Conservation (phyloP, 2,329 filamentous ascomycete genomes). For the Fusarium gaditjirri region DNA sequence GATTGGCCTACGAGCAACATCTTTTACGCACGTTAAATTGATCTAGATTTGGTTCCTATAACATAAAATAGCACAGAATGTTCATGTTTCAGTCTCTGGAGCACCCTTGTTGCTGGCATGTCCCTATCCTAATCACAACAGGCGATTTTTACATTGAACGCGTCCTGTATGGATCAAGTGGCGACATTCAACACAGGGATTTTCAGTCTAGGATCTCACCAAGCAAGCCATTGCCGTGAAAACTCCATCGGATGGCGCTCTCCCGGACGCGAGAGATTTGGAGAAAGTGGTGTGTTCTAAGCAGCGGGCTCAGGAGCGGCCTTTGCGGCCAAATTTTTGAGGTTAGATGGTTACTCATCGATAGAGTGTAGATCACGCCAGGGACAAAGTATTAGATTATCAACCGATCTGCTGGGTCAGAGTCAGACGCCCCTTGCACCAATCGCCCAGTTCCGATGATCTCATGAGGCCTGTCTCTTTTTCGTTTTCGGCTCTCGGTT, state of each 20-base stretch:
- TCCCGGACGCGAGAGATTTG: conserved; percentile 24
- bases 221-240: conserved; percentile 22
- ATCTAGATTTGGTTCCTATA: conserved; percentile 18
- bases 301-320: not conserved
- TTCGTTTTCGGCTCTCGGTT: conserved; percentile 38
- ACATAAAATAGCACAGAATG: not conserved
- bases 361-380: conserved; percentile 15
- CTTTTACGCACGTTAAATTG: conserved; percentile 19
- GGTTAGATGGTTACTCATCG: conserved; percentile 28
- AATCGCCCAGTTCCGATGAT: conserved; percentile 29
- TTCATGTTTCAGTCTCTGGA: not conserved
- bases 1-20: not conserved
- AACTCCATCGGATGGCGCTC: conserved; percentile 25
- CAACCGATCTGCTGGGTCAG: conserved; percentile 33
- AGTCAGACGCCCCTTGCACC: conserved; percentile 12
- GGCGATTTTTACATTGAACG: conserved; percentile 39
- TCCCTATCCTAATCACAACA: conserved; percentile 34
- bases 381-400: conserved; percentile 35
- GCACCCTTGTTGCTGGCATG: conserved; percentile 25
- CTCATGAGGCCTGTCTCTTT: conserved; percentile 28
- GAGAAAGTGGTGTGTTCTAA: conserved; percentile 22
- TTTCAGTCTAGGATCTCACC: conserved; percentile 23
- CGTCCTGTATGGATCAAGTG: conserved; percentile 36
- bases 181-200: conserved; percentile 19
- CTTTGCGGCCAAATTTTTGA: conserved; percentile 10